Evolutionary conservation across 257 asterid species (phyloP), one percentile per base, ranked within the genome.

Genomic region (Solanum commersonii): DNA sequence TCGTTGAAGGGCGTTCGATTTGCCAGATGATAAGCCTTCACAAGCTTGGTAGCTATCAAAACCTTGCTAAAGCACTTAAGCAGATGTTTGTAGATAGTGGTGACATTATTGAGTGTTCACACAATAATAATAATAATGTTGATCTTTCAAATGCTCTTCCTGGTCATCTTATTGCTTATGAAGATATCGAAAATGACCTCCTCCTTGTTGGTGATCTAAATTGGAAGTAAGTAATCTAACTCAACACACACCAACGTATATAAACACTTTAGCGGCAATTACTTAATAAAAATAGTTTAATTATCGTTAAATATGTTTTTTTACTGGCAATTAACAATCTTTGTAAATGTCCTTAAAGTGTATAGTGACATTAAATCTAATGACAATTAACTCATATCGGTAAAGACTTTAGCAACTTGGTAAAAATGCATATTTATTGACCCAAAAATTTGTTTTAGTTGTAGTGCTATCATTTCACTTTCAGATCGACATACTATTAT

Each of bases 171-270:
- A 90, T 95, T 88, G 98, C 98, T 25, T 95, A 95, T 68, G 96
- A 95, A 85, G 98, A 95, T 84, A 94, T 94, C 92, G 98, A 95
- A 87, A 94, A 94, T 90, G 98, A 95, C 92, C 98, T 95, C 44
- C 98, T 95, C 68, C 94, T 95, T 67, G 98, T 90, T 65, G 97
- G 98, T 85, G 98, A 95, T 89, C 96, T 95, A n/a, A 92, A 92
- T 35, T 95, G 98, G 98, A 93, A 92, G 98, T 94, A 90, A 93
- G 94, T 40, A 23, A 22, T 5, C 33, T 56, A 20, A 56, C 25
- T 56, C 10, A 15, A 49, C 60, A 49, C 60, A 49, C 60, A 49
- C 60, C 60, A 49, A 46, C 56, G 52, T 44, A 44, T 12, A 44
- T 44, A 44, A 44, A 44, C 52, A 44, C 18, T 56, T 56, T 56